Base-by-base conservation (phyloP, 345 rosid genomes). In the Mercurialis annua region DNA sequence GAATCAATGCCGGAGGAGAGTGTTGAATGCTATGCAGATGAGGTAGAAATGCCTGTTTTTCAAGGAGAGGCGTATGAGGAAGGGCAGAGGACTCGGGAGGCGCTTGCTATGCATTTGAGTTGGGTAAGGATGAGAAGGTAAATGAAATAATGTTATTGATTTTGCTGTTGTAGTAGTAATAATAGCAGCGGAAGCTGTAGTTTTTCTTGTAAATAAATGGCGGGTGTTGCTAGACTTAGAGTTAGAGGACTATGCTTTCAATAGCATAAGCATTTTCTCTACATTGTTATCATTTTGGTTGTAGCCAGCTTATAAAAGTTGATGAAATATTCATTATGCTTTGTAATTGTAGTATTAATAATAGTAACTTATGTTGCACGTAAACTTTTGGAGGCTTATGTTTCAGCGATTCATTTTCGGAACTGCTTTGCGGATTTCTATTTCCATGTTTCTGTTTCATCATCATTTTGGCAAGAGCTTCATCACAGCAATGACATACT, bases 101-200 rank as follows among this genome's bases (percentile, higher is more conserved):
- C 80, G 18, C 82, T 91, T 59, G 90, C 96, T 1, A 64, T 79
- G 81, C 86, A 87, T 44, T 63, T 88, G 69, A 73, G 73, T 59
- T 55, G 69, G 36, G 84, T 78, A 62, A 82, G 79, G 77, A 72
- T 76, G 50, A 77, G 76, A 68, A 79, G 67, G 56, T 82, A 72
- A 57, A 64, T 81, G 70, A 59, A n/a, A 27, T 54, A 70, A 72
- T 65, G 46, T 38, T 20, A 29, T 16, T 50, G 5, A 26, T 20
- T 6, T 18, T 50, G 23, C 46, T 2, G 18, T 23, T 5, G 59
- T 26, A 38, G 31, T 4, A 55, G 21, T 55, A 55, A 6, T 0
- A 14, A 10, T 15, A 55, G 59, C 2, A 2, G 31, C 17, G 26
- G 31, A 40, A 3, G 44, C 10, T 40, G 44, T 40, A 2, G 44